Evolutionary conservation across 768 basidiomycete genomes (phyloP).

Genomic region (Lyophyllum shimeji): DNA sequence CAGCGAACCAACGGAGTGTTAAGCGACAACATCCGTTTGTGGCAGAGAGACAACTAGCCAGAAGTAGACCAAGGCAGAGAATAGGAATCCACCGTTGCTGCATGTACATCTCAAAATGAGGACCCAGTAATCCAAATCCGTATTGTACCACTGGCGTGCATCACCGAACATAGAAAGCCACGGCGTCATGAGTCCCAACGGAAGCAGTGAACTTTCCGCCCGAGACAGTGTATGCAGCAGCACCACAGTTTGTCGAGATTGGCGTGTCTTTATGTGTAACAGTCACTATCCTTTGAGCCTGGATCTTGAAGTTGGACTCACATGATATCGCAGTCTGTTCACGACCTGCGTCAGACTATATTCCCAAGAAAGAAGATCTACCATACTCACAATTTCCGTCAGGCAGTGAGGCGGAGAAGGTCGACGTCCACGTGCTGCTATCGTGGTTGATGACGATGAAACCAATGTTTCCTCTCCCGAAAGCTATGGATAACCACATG

Average conservation of each 20-base stretch:
- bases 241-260: conserved; percentile 19
- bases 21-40: too few relatives aligned
- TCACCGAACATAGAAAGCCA: conserved; percentile 14
- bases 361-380: neutral
- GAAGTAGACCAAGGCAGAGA: too few relatives aligned
- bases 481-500: conserved; percentile 12
- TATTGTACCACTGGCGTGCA: neutral
- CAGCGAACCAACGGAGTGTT: too few relatives aligned
- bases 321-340: neutral
- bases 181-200: conserved; percentile 16
- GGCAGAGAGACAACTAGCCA: too few relatives aligned
- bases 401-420: conserved; percentile 55
- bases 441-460: conserved; percentile 67
- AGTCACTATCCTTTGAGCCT: neutral
- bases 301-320: neutral
- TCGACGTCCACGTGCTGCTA: conserved; percentile 57
- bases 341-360: too few relatives aligned
- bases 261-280: neutral
- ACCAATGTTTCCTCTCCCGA: conserved; percentile 29
- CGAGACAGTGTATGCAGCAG: conserved; percentile 2
- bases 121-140: too few relatives aligned
- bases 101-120: too few relatives aligned
- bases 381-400: conserved; percentile 18
- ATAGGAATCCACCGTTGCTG: too few relatives aligned
- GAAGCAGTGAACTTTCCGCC: conserved; percentile 18